Percentiles rank a stretch among this genome's conserved stretches.
Conservation (phyloP, 116 monocot species). For the Phalaenopsis hybrid region DNA sequence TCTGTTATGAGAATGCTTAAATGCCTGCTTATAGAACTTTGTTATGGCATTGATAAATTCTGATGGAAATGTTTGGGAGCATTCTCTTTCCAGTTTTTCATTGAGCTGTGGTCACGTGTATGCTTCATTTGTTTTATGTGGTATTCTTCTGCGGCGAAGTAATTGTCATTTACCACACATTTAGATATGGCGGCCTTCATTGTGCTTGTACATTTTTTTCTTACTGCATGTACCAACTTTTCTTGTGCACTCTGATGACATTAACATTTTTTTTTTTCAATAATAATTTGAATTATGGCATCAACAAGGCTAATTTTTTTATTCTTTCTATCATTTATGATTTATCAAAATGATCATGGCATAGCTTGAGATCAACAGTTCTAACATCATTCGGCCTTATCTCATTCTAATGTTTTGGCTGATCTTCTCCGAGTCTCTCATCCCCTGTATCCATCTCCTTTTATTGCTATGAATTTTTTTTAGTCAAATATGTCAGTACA, state of each 20-base stretch:
- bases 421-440: not conserved
- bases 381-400: not conserved
- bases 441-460: not conserved
- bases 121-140: not conserved
- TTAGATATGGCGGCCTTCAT: not conserved
- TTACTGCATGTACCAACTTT: not conserved
- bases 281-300: not conserved
- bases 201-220: not conserved
- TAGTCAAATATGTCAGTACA: not conserved
- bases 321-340: not conserved
- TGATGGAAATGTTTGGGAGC: not conserved
- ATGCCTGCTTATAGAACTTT: not conserved
- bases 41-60: not conserved
- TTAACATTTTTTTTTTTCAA: too few species aligned
- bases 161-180: not conserved
- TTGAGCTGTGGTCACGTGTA: not conserved
- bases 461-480: not conserved
- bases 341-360: not conserved
- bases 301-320: not conserved
- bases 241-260: not conserved
- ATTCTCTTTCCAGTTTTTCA: not conserved
- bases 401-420: not conserved
- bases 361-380: not conserved
- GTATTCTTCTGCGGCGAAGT: not conserved
- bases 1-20: not conserved